Evolutionary conservation across 331 rosid genomes (phyloP), one percentile per base, ranked within the genome.

Genomic region (Prunus yedoensis): DNA sequence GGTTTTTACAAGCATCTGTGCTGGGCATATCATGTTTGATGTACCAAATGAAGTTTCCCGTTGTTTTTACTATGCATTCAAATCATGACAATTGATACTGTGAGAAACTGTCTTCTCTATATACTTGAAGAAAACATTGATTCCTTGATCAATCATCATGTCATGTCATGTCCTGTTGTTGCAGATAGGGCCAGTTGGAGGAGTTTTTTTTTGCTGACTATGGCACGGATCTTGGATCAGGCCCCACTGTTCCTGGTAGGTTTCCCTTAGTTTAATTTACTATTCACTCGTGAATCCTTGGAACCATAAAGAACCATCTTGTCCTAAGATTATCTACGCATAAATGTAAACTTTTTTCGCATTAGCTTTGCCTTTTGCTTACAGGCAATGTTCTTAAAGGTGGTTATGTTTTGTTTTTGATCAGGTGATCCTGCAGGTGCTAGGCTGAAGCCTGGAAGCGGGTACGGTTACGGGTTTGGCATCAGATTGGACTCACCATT

Each of bases 401-500:
- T 53, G 38, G 12, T 35, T 45, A 1, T 11, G 49, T 68, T 50
- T 74, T 75, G 16, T 76, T 72, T 35, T 80, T 79, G 60, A 61
- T 43, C 32, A 95, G 99, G 99, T 70, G 97, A 95, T 88, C 99
- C 99, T 23, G 99, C 99, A 3, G 98, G 98, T 66, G 98, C 97
- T 30, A 88, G 99, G 86, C 70, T 62, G 73, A 95, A 95, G 82
- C 97, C 97, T 28, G 99, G 99, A 79, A 92, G 96, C 12, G 99
- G 99, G 71, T 79, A 85, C 17, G 99, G 99, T 27, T 92, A 91
- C 20, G 99, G 99, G 74, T 77, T 95, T 73, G 99, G 99, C 76
- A 87, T 95, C 74, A 97, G 98, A 15, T 89, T 95, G 58, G 98
- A 89, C 79, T 95, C 98, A 0, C 98, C 96, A 50, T 49, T 95